Evolutionary conservation across 176 grass and related monocot species (phyloP), one percentile per base, ranked within the genome.

Genomic region (Hsuehochloa calcarea): DNA sequence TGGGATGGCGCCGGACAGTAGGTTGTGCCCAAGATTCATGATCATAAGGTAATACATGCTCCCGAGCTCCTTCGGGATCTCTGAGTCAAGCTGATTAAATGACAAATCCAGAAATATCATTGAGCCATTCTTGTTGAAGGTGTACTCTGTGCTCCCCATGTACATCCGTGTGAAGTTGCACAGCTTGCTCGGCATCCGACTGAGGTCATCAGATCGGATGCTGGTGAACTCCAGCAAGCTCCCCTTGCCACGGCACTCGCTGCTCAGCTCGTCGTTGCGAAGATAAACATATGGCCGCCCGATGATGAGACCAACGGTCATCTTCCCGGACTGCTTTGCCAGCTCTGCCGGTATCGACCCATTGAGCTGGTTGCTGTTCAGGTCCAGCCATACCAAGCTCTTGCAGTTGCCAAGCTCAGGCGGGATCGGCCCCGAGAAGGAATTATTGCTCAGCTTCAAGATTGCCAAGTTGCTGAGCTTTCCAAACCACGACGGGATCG

Each of bases 101-200:
- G 95, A 97, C 64, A 97, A 82, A 67, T 97, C 95, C 13, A 97
- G 87, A 63, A 97, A 97, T 75, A 97, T 93, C 92, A 97, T 95
- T 17, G 95, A 95, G 29, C 95, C 95, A 72, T 97, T 95, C 65
- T 87, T 91, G 62, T 74, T 90, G 81, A 91, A 93, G 9, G 82
- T 93, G 49, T 82, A 89, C 63, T 87, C 88, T 0, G 86, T 97
- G 88, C 81, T 97, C 27, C 95, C 95, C 89, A 97, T 88, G 75
- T 97, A 97, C 72, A 90, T 65, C 67, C 91, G 47, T 8, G 87
- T 95, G 80, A 95, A 98, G 85, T 97, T 95, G 78, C 95, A 97
- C 44, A 92, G 35, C 71, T 81, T 91, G 82, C 85, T 92, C 15
- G 95, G 89, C 83, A 98, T 80, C 52, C 93, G 70, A 56, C 72